Conservation (phyloP, 2,329 filamentous ascomycete genomes). For the Chrysoporthe cubensis region DNA sequence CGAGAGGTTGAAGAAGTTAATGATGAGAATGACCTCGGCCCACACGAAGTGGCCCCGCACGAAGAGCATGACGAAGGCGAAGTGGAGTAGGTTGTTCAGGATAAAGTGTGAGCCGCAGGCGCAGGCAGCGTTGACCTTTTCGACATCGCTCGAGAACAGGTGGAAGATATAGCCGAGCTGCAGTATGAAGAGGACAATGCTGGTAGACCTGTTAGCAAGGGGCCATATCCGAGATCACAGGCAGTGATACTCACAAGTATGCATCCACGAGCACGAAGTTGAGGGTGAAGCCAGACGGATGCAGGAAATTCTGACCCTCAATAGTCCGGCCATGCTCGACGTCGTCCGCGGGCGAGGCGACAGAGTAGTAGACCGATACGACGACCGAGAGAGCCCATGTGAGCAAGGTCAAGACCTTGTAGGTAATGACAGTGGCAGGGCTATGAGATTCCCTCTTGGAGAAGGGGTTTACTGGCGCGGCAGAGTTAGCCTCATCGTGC, state of each 20-base stretch:
- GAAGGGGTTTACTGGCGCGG: conserved; percentile 72
- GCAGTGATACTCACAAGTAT: conserved; percentile 67
- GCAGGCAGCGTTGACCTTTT: conserved; percentile 69
- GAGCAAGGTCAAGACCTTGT: conserved; percentile 75
- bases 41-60: conserved; percentile 75
- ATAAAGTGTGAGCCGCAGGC: conserved; percentile 86
- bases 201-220: conserved; percentile 37
- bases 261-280: conserved; percentile 67
- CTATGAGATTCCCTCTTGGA: conserved; percentile 69
- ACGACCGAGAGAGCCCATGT: conserved; percentile 77
- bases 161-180: conserved; percentile 77
- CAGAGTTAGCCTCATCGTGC: background rate
- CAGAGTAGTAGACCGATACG: conserved; percentile 74
- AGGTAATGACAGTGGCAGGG: conserved; percentile 64
- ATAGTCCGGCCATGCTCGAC: conserved; percentile 64
- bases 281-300: conserved; percentile 75
- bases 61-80: conserved; percentile 83
- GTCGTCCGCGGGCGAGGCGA: conserved; percentile 67
- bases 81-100: conserved; percentile 80
- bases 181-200: conserved; percentile 73
- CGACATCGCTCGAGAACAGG: conserved; percentile 70
- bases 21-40: conserved; percentile 73
- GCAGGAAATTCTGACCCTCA: conserved; percentile 72
- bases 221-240: background rate
- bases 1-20: conserved; percentile 83